A percentile compares a stretch with the other conserved stretches of the same genome.
These are phyloP conservation scores for Globisporangium apiculatum DNA, from an alignment of 352 stramenopile species.

Conservation along the genomic window DNA sequence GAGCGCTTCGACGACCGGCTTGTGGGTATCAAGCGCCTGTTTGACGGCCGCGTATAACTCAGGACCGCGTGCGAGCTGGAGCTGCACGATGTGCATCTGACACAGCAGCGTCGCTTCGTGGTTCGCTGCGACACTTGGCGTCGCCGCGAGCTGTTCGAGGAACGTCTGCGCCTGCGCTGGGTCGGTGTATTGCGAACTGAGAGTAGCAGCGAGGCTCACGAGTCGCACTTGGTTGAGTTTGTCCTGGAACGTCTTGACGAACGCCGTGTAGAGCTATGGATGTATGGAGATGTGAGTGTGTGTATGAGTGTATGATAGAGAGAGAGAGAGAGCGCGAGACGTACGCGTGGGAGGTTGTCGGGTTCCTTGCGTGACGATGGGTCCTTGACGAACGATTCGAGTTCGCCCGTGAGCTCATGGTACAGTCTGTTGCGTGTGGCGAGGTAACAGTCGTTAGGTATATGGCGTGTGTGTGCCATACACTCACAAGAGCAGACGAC, in stretches of 20 bases:
- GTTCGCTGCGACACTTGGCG: constrained; percentile 54
- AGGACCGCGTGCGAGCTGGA: constrained; percentile 55
- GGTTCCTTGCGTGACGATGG: constrained; percentile 51
- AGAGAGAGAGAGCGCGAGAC: background rate
- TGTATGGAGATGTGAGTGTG: background rate
- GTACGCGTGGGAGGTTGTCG: constrained; percentile 40
- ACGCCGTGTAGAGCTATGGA: constrained; percentile 88
- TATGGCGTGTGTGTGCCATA: background rate
- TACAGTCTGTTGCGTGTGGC: constrained; percentile 86
- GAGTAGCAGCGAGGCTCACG: constrained; percentile 88
- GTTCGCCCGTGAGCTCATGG: constrained; percentile 94
- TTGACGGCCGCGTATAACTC: constrained; percentile 62
- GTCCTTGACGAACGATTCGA: constrained; percentile 91
- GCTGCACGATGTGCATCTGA: constrained; percentile 68
- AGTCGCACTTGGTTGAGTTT: constrained; percentile 95
- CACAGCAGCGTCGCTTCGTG: constrained; percentile 67
- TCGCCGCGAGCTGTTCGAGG: constrained; percentile 49
- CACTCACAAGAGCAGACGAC: background rate
- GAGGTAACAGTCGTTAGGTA: background rate
- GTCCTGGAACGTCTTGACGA: constrained; percentile 91
- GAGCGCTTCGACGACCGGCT: constrained; percentile 70
- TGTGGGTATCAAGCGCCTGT: constrained; percentile 58
- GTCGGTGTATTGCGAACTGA: constrained; percentile 70
- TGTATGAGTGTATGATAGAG: background rate
- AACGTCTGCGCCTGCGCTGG: constrained; percentile 63